Evolutionary conservation across 371 early-diverging fungal genomes (phyloP).

Genomic region (Conidiobolus incongruus): DNA sequence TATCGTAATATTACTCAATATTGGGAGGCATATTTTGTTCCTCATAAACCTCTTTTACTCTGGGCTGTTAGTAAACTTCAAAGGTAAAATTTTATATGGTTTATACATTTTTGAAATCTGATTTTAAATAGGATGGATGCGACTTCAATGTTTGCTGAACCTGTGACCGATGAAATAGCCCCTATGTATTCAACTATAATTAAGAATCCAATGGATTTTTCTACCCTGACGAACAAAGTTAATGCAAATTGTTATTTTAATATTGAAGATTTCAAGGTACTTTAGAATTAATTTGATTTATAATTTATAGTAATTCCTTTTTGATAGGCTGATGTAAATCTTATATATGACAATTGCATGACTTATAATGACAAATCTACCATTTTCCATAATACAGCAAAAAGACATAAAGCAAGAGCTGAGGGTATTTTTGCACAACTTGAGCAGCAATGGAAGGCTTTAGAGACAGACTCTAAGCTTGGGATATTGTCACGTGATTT

Average conservation of each 20-base stretch:
- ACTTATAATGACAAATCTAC: constrained; percentile 54
- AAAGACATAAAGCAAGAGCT: constrained; percentile 14
- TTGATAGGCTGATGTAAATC: constrained; percentile 29
- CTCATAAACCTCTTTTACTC: constrained; percentile 24
- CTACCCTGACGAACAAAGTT: constrained; percentile 17
- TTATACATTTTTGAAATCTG: background rate
- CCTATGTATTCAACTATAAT: constrained; percentile 56
- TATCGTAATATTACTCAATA: constrained; percentile 19
- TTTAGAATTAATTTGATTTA: background rate
- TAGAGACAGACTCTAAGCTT: too few species aligned
- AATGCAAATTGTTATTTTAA: constrained; percentile 11
- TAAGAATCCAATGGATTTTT: constrained; percentile 25
- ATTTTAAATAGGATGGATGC: constrained; percentile 10
- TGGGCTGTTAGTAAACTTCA: background rate
- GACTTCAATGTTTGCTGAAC: constrained; percentile 19
- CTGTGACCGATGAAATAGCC: constrained; percentile 43
- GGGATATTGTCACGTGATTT: too few species aligned
- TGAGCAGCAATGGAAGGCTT: background rate
- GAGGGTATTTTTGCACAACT: constrained; percentile 15
- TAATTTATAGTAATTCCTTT: background rate
- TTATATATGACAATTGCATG: constrained; percentile 54
- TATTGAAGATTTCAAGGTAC: background rate
- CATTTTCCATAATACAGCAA: constrained; percentile 40
- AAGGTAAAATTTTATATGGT: background rate
- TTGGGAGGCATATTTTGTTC: constrained; percentile 40